A percentile compares a stretch with the other conserved stretches of the same genome.
Evolutionary conservation across 345 rosid species (phyloP).

Genomic region (Conringia planisiliqua): DNA sequence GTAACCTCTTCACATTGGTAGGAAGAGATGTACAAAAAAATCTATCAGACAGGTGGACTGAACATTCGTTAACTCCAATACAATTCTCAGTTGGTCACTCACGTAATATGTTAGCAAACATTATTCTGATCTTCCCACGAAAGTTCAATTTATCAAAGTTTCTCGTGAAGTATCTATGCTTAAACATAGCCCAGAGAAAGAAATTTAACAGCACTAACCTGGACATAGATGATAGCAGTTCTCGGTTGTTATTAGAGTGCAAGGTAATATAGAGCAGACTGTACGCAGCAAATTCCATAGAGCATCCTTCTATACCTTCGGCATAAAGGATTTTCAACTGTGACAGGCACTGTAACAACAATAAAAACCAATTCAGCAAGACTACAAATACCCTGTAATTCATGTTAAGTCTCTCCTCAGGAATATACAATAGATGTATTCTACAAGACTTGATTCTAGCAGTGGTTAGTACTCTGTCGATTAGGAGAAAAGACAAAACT

Average conservation of each 20-base stretch:
- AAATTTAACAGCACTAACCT: slow-evolving; percentile 49
- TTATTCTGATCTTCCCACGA: neutral
- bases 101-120: neutral
- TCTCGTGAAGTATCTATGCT: neutral
- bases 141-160: neutral
- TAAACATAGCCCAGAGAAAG: slow-evolving; percentile 4
- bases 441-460: slow-evolving; percentile 6
- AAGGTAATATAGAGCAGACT: slow-evolving; percentile 75
- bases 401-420: neutral
- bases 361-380: slow-evolving; percentile 18
- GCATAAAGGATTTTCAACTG: slow-evolving; percentile 89
- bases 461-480: neutral
- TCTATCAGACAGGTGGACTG: neutral
- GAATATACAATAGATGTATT: slow-evolving; percentile 5
- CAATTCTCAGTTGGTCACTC: neutral
- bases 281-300: slow-evolving; percentile 93
- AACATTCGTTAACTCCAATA: neutral
- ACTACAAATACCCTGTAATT: neutral
- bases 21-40: neutral
- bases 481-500: neutral
- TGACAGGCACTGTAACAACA: slow-evolving; percentile 75
- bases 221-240: slow-evolving; percentile 82
- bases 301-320: slow-evolving; percentile 91
- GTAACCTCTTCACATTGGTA: slow-evolving; percentile 16
- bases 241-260: slow-evolving; percentile 86